These are phyloP conservation scores for Pyrus communis DNA, from an alignment of 306 rosid species.

Conservation along the genomic window DNA sequence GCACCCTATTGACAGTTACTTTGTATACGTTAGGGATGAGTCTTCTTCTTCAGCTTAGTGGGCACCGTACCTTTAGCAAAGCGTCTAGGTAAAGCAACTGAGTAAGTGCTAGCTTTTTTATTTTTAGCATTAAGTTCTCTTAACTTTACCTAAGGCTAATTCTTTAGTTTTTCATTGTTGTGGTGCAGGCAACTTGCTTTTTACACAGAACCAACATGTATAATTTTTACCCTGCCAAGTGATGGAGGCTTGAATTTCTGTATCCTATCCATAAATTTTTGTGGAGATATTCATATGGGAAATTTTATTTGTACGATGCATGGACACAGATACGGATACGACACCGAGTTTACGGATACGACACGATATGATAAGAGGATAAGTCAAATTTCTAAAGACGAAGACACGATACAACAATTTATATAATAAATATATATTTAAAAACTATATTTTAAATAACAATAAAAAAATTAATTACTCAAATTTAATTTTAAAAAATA, in stretches of 20 bases:
- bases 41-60: conserved; percentile 72
- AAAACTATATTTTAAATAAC: no score
- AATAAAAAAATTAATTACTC: no score
- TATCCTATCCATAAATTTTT: neutral
- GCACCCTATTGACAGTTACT: neutral
- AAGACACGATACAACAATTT: no score
- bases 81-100: conserved; percentile 80
- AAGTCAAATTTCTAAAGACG: no score
- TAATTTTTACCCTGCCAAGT: neutral
- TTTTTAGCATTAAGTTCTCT: neutral
- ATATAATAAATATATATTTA: no score
- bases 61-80: conserved; percentile 83
- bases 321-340: no score
- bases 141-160: conserved; percentile 13
- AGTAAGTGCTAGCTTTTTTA: conserved; percentile 35
- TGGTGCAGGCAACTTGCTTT: conserved; percentile 78
- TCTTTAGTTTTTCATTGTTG: neutral
- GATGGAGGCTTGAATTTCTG: neutral
- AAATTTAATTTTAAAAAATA: no score
- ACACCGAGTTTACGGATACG: no score
- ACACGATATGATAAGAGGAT: no score
- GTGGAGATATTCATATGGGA: neutral
- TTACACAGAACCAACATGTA: conserved; percentile 86
- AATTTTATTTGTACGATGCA: no score
- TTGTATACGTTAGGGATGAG: conserved; percentile 56